Evolutionary conservation across 192 early-diverging fungal genomes (phyloP), one percentile per base, ranked within the genome.

Genomic region (Umbelopsis sp.): DNA sequence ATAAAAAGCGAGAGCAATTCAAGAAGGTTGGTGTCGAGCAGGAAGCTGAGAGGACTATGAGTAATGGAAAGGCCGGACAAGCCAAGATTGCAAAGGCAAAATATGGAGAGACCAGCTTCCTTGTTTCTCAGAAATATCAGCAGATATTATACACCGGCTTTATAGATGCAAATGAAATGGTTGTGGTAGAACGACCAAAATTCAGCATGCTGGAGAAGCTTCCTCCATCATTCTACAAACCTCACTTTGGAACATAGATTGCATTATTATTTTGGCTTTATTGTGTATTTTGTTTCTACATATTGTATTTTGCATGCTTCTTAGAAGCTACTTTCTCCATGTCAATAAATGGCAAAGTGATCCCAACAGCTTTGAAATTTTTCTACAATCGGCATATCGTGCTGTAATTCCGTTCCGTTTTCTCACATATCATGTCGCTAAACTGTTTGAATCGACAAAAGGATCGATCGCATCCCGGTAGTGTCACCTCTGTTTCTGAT

Each of bases 161-260:
- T 75, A 35, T 95, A 18, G 89, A 81, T 50, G 74, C 75, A 20
- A 83, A 89, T 76, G 89, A 92, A 48, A 81, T 97, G 81, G 88
- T 97, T 0, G 90, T 93, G 25, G 89, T 97, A 15, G 97, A 99
- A 82, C 83, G 95, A 71, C 94, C 96, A 8, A 89, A 91, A 78
- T 81, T 92, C 67, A 86, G 88, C 45, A 90, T 98, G 37, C 72
- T 94, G 51, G 86, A 88, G 69, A 87, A 84, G 12, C 71, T 99
- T 66, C 94, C 94, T 41, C 85, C 88, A 21, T 92, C 89, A 10
- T 97, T 88, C 81, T 91, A 92, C 76, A 90, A 90, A 75, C 86
- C 94, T 73, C 88, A 90, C 79, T 98, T 91, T 79, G 95, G 94
- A 67, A 87, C 87, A 46, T 91, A 91, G 71, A 45, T 55, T 61